Base-by-base conservation (phyloP, 2,329 filamentous ascomycete genomes). In the Trichoderma afroharzianum region DNA sequence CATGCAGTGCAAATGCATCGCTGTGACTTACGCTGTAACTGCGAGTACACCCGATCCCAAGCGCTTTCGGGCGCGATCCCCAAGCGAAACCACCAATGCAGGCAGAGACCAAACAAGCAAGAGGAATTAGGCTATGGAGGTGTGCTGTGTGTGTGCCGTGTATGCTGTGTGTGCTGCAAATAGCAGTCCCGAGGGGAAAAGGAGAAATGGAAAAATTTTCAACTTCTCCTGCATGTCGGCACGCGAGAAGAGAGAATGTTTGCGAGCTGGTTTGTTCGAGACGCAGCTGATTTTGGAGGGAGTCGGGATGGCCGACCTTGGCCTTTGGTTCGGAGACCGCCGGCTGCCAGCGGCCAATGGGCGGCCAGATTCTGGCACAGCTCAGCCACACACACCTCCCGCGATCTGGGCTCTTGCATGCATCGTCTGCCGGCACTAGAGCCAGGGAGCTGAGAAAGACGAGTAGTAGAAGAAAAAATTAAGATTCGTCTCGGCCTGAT, bases 401-500 rank as follows among this genome's bases (percentile, higher is more conserved):
- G 66, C 59, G 55, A 68, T 68, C 33, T 68, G 30, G 47, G n/a
- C 26, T 26, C n/a, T 21, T 33, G 53, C 26, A 61, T 68, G 66
- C 39, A 50, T 53, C 66, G 33, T 59, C 55, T 68, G 66, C 66
- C 66, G 66, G 66, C 66, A 68, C 66, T 68, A 68, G 28, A 15
- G 57, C 24, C 53, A 30, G 50, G 33, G 55, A 53, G 55, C 66
- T 62, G 39, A 68, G 66, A 47, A 28, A 6, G 14, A 6, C 15
- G 26, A 26, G 26, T 26, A 18, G 39, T n/a, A 43, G 39, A 9
- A 9, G n/a, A 18, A 21, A 28, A 36, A 24, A 18, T 24, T 47
- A 59, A 68, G 66, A 68, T 39, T 68, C 43, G 28, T 53, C 66
- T 68, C 66, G 66, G 57, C 66, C 66, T 61, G 66, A 68, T 68